Conservation (phyloP, 768 basidiomycete species). For the Clavulina sp. region DNA sequence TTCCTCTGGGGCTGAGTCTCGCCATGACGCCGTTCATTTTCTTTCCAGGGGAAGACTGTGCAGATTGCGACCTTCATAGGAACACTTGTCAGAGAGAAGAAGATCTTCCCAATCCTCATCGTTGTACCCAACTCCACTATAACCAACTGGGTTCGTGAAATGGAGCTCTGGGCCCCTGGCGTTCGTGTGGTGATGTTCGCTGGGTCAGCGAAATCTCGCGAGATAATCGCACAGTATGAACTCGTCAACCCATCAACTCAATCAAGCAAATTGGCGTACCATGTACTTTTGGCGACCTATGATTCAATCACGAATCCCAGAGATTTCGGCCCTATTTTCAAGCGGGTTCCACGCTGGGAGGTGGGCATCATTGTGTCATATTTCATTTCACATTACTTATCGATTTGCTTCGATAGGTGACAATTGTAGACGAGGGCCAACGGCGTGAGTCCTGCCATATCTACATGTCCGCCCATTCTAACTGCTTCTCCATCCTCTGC, state of each 20-base stretch:
- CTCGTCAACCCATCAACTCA: conserved; percentile 45
- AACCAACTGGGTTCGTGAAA: conserved; percentile 89
- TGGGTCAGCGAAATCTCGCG: conserved; percentile 63
- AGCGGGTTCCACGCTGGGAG: conserved; percentile 78
- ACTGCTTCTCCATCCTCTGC: conserved; percentile 8
- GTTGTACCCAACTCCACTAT: conserved; percentile 96
- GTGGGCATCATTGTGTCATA: no score
- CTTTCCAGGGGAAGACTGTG: conserved; percentile 66
- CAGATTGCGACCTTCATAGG: conserved; percentile 79
- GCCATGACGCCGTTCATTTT: neutral
- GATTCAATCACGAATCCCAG: conserved; percentile 55
- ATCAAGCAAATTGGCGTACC: conserved; percentile 44
- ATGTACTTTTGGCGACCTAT: conserved; percentile 87
- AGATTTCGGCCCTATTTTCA: conserved; percentile 64
- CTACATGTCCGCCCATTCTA: conserved; percentile 6
- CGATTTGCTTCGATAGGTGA: no score
- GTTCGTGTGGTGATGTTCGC: conserved; percentile 70
- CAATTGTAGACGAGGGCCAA: conserved; percentile 88
- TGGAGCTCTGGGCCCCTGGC: conserved; percentile 53
- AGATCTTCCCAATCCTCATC: conserved; percentile 65
- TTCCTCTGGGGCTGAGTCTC: neutral
- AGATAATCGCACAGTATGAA: conserved; percentile 68
- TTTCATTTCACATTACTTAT: no score
- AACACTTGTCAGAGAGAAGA: conserved; percentile 33
- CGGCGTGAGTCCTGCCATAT: conserved; percentile 37